phyloP scores from a whole-genome alignment of 192 early-diverging fungal genomes.

The Linnemannia exigua region DNA sequence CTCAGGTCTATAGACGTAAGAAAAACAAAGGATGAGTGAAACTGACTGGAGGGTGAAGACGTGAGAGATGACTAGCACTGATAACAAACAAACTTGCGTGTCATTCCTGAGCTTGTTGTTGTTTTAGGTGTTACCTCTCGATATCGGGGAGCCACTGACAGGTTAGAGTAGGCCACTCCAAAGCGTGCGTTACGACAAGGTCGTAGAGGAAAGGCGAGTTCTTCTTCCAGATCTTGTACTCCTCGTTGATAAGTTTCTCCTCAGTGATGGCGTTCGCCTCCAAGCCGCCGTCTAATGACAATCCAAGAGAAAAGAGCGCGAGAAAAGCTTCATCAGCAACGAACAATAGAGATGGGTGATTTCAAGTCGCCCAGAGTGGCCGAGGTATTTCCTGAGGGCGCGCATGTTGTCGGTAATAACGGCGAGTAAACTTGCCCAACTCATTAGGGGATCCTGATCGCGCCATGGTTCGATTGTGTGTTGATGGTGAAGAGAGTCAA shows the following conservation, averaged over 20 bases:
- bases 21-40: background rate
- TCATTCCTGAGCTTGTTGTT: background rate
- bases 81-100: background rate
- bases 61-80: background rate
- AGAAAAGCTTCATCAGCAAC: slow-evolving; percentile 9
- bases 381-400: background rate
- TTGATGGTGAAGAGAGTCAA: slow-evolving; percentile 7
- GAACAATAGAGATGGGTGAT: background rate
- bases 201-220: slow-evolving; percentile 99
- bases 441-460: slow-evolving; percentile 57
- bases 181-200: slow-evolving; percentile 96
- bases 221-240: slow-evolving; percentile 99
- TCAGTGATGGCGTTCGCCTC: slow-evolving; percentile 61
- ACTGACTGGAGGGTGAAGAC: background rate
- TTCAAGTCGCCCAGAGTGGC: background rate
- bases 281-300: slow-evolving; percentile 45
- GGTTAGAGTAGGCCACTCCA: slow-evolving; percentile 98
- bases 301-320: slow-evolving; percentile 12
- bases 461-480: slow-evolving; percentile 34
- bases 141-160: slow-evolving; percentile 98
- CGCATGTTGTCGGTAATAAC: background rate
- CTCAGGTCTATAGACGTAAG: slow-evolving; percentile 73
- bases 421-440: slow-evolving; percentile 39
- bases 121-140: slow-evolving; percentile 69
- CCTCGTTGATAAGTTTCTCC: slow-evolving; percentile 95